Percentiles rank a stretch among this genome's conserved stretches.
phyloP scores from a whole-genome alignment of 2,329 filamentous ascomycete species.

The Aspergillus spinulosporus region DNA sequence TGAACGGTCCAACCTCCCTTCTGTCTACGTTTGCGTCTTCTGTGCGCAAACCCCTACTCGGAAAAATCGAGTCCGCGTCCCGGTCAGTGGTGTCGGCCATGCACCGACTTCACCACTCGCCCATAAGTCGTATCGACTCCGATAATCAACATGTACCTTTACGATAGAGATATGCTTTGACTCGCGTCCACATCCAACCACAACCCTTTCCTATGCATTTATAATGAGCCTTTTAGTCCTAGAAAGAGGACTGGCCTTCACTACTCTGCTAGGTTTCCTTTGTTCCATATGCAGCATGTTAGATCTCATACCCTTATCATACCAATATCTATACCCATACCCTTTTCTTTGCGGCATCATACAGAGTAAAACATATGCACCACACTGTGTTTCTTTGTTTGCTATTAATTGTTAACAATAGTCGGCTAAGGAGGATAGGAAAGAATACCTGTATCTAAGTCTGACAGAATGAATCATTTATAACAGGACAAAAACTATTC shows the following conservation, averaged over 20 bases:
- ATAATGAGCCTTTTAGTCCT: neutral
- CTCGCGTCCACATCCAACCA: conserved; percentile 8
- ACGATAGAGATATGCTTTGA: conserved; percentile 14
- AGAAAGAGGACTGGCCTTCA: conserved; percentile 9
- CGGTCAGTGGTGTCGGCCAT: conserved; percentile 32
- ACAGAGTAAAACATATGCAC: conserved; percentile 17
- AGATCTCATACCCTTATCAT: conserved; percentile 15
- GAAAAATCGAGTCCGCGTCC: conserved; percentile 37
- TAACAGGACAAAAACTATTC: neutral
- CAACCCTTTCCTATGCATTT: neutral
- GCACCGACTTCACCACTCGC: conserved; percentile 43
- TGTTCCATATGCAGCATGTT: conserved; percentile 20
- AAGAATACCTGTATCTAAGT: conserved; percentile 19
- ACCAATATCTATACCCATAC: conserved; percentile 11
- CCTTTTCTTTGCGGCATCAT: conserved; percentile 16
- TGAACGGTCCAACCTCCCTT: conserved; percentile 48
- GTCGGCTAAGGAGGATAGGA: conserved; percentile 16
- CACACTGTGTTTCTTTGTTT: conserved; percentile 16
- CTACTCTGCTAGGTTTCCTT: conserved; percentile 17
- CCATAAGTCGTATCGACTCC: conserved; percentile 44
- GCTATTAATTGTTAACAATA: conserved; percentile 21
- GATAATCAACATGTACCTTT: conserved; percentile 25
- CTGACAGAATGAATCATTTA: conserved; percentile 6
- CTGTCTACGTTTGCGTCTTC: conserved; percentile 54
- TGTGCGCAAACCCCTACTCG: conserved; percentile 49